These are phyloP conservation scores for Aspergillus sp. DNA, from an alignment of 2,329 filamentous ascomycete genomes.

Conservation along the genomic window DNA sequence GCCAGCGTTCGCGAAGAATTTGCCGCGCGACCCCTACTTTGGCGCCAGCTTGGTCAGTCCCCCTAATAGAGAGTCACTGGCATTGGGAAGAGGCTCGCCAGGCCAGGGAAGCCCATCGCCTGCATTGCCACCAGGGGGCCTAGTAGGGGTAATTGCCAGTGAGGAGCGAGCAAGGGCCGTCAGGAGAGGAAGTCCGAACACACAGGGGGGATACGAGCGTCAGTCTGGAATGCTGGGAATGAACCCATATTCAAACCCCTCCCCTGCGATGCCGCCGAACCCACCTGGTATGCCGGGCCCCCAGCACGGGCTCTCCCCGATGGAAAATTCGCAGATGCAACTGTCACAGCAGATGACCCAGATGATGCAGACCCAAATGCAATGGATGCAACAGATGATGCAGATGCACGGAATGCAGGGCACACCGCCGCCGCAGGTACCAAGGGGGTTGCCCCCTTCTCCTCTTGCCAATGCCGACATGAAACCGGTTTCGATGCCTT, in stretches of 20 bases:
- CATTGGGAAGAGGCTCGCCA: slow-evolving; percentile 52
- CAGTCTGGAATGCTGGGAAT: slow-evolving; percentile 23
- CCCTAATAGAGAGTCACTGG: slow-evolving; percentile 63
- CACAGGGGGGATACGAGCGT: slow-evolving; percentile 42
- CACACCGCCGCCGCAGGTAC: slow-evolving; percentile 23
- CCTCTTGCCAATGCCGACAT: slow-evolving; percentile 19
- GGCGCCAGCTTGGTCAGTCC: slow-evolving; percentile 67
- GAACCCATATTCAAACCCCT: slow-evolving; percentile 19
- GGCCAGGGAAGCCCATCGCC: slow-evolving; percentile 31
- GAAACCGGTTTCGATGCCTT: slow-evolving; percentile 43
- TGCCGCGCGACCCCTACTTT: slow-evolving; percentile 78
- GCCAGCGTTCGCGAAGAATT: slow-evolving; percentile 70
- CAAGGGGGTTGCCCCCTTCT: slow-evolving; percentile 18
- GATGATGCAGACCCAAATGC: slow-evolving; percentile 92
- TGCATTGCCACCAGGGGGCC: slow-evolving; percentile 57
- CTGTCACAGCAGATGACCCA: slow-evolving; percentile 77
- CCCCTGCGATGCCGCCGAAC: slow-evolving; percentile 26
- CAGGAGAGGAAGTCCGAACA: slow-evolving; percentile 67
- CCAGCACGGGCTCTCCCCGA: slow-evolving; percentile 41
- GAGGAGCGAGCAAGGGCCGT: slow-evolving; percentile 72
- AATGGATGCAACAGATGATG: slow-evolving; percentile 67
- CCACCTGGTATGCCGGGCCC: slow-evolving; percentile 11
- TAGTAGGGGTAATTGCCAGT: slow-evolving; percentile 78
- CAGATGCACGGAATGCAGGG: slow-evolving; percentile 51
- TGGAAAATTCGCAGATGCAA: slow-evolving; percentile 66